Evolutionary conservation across 2,329 filamentous ascomycete genomes (phyloP), one percentile per base, ranked within the genome.

Genomic region (Cladosporium sp.): DNA sequence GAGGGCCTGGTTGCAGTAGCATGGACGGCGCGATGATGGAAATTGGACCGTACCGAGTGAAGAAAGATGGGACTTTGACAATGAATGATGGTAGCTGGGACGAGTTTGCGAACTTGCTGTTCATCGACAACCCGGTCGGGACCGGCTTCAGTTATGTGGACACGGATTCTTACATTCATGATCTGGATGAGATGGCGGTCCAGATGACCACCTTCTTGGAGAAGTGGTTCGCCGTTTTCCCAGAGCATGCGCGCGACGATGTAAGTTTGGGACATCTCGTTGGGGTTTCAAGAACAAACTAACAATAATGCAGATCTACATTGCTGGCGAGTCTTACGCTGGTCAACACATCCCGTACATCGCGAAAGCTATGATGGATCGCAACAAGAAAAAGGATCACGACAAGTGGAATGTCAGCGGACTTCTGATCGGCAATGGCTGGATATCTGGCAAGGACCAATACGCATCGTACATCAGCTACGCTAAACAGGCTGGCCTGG

Each of bases 321-420:
- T 99, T 70, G 92, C 94, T 1, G 95, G 96, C 72, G 95, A 99
- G 81, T 99, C 94, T 0, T 99, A 93, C 76, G 95, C 95, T 5
- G 95, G 95, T 54, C 95, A 98, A 76, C 90, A 98, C 79, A 98
- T 99, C 68, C 95, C 95, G 1, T 97, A 99, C 78, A 95, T 99
- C 70, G 91, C 93, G n/a, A 89, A 90, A 74, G 91, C 91, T 24
- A 96, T 99, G 65, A 83, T 97, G 66, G 89, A 93, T 58, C 92
- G 92, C 68, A 99, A 99, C 81, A 64, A 55, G 14, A 90, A 90
- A 38, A 71, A 76, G 4, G 70, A 80, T 5, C 79, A 81, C 64
- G 76, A 81, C 49, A 77, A 79, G 30, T 99, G 94, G 95, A 90
- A 90, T 60, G 80, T 99, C 32, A 86, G 89, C 71, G 95, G 94